Base-by-base conservation (phyloP, 1,284 basidiomycete species). In the Bondarzewia mesenterica region DNA sequence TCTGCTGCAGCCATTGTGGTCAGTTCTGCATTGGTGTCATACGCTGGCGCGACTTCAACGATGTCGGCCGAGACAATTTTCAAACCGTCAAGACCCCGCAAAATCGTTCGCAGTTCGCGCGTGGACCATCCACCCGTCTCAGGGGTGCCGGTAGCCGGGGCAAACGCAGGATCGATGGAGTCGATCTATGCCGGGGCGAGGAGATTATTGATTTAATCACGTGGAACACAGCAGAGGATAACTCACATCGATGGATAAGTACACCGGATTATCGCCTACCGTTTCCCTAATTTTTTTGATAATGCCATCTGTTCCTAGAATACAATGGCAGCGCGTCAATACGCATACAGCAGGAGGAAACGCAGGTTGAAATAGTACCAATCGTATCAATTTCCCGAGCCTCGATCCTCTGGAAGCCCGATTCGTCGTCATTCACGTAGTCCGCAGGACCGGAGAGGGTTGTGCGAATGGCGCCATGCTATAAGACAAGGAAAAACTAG, bases 1-100 rank as follows among this genome's bases (percentile, higher is more conserved):
- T 89, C 86, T 2, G 87, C 86, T 21, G 87, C 87, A 23, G 82
- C 85, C 77, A 87, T 82, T 36, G 84, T 84, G 8, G 84, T 88
- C 51, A 82, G 67, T 60, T 89, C 85, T 18, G 86, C 86, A 58
- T 86, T 84, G 8, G 82, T 85, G 54, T 89, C 85, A 57, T 87
- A 89, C 7, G 86, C 83, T 37, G 87, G 87, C 2, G 85, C 82
- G 15, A 89, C 87, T 61, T 89, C 87, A 39, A 89, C 87, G 45
- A 90, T 80, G 60, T 89, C 88, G 6, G 85, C 87, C 38, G 80
- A 85, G 44, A 88, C 81, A 51, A 88, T 81, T 51, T 79, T 69
- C 50, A 89, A 66, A 26, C 85, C 86, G 52, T 83, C 80, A 14
- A 89, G 66, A 26, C 86, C 85, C 35, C 85, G 71, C 47, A 89